These are phyloP conservation scores for Diaporthe batatas DNA, from an alignment of 2,329 filamentous ascomycete species.

Conservation along the genomic window DNA sequence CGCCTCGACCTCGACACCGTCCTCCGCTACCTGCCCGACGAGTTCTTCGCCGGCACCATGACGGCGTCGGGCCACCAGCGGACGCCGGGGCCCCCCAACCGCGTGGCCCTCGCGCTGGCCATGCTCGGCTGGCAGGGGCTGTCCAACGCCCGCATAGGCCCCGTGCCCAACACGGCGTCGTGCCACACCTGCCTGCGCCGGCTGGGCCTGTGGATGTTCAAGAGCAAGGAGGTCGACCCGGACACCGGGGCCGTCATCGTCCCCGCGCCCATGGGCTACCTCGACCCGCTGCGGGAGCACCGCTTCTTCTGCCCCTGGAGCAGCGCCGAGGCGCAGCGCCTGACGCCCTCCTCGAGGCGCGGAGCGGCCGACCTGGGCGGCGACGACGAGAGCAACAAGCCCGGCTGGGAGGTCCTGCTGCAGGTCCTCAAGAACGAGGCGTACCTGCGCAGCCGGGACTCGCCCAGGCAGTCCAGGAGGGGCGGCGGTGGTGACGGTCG, in stretches of 20 bases:
- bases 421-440: conserved; percentile 71
- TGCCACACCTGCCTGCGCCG: conserved; percentile 91
- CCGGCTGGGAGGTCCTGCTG: conserved; percentile 69
- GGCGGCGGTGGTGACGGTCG: not conserved
- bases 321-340: conserved; percentile 72
- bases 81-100: conserved; percentile 59
- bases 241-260: conserved; percentile 65
- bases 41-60: conserved; percentile 64
- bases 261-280: conserved; percentile 72
- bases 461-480: conserved; percentile 43
- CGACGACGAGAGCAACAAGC: conserved; percentile 53
- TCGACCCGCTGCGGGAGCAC: conserved; percentile 80
- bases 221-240: conserved; percentile 75
- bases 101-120: conserved; percentile 76
- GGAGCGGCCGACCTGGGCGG: conserved; percentile 46
- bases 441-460: conserved; percentile 59
- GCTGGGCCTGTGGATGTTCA: conserved; percentile 94
- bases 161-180: conserved; percentile 79
- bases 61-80: not conserved
- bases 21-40: conserved; percentile 63
- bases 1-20: conserved; percentile 64
- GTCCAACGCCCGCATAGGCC: conserved; percentile 64
- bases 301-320: conserved; percentile 89
- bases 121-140: conserved; percentile 83
- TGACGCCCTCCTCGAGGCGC: conserved; percentile 46